Conservation (phyloP, 1,284 basidiomycete species). For the Leccinum subrobustum region DNA sequence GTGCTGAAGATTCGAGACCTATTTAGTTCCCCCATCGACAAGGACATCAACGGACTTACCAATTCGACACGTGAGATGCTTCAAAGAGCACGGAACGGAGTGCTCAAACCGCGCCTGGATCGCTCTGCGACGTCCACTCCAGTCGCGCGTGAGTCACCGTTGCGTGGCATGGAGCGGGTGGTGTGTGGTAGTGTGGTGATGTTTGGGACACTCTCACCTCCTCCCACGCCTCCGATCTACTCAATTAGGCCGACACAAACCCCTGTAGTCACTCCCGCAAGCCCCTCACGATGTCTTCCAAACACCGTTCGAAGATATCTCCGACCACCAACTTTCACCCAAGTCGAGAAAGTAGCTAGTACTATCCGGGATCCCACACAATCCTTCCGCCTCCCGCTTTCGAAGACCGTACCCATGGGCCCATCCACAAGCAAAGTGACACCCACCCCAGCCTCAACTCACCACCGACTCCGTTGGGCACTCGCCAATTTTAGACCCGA, state of each 20-base stretch:
- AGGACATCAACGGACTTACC: neutral
- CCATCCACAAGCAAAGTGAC: neutral
- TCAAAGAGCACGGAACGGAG: neutral
- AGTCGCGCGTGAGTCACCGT: neutral
- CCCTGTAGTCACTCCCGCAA: too few species aligned
- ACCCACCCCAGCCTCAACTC: neutral
- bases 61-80: neutral
- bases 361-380: neutral
- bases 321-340: neutral
- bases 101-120: neutral
- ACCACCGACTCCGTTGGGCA: neutral
- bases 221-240: neutral
- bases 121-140: neutral
- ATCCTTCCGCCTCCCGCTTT: neutral
- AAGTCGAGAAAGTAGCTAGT: too few species aligned
- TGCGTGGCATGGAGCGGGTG: too few species aligned
- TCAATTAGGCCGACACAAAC: too few species aligned
- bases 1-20: neutral
- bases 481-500: neutral
- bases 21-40: slow-evolving; percentile 1
- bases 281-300: too few species aligned
- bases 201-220: neutral
- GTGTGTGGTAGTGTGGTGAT: neutral
- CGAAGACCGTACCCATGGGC: neutral
- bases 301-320: neutral